A percentile compares a stretch with the other conserved stretches of the same genome.
These are phyloP conservation scores for Coffea canephora DNA, from an alignment of 257 asterid genomes.

Conservation along the genomic window DNA sequence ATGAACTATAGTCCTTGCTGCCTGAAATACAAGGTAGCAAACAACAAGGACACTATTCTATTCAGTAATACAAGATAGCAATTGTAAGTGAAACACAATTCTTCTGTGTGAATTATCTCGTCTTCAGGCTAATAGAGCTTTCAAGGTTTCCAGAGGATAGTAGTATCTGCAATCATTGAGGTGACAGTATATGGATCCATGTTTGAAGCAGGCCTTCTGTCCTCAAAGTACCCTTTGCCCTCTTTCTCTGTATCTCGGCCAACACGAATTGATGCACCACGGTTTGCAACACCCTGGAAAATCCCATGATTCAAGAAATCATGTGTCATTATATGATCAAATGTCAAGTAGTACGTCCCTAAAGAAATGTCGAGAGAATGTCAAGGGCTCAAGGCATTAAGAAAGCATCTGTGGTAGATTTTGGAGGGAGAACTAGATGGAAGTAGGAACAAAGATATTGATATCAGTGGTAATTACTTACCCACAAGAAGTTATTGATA, in stretches of 20 bases:
- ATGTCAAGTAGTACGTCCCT: not conserved
- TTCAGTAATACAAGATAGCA: not conserved
- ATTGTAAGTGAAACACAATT: not conserved
- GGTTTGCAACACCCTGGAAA: constrained; percentile 87
- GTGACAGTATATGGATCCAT: constrained; percentile 96
- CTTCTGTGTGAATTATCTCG: constrained; percentile 2
- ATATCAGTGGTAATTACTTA: constrained; percentile 13
- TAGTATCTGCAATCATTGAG: constrained; percentile 91
- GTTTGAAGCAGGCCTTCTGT: constrained; percentile 91
- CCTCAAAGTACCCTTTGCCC: constrained; percentile 95
- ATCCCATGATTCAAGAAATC: not conserved
- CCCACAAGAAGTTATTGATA: constrained; percentile 79
- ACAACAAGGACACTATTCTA: not conserved
- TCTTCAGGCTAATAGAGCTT: not conserved
- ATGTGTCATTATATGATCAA: not conserved
- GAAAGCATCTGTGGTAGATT: not conserved
- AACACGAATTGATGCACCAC: constrained; percentile 87
- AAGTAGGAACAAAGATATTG: not conserved
- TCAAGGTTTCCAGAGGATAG: constrained; percentile 59
- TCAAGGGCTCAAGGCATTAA: not conserved
- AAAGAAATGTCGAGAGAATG: too few relatives aligned
- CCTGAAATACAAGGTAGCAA: not conserved
- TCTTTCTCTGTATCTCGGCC: constrained; percentile 90
- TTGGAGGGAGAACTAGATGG: not conserved
- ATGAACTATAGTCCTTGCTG: not conserved